Conservation (phyloP, 331 rosid genomes). For the Rosa hybrid region DNA sequence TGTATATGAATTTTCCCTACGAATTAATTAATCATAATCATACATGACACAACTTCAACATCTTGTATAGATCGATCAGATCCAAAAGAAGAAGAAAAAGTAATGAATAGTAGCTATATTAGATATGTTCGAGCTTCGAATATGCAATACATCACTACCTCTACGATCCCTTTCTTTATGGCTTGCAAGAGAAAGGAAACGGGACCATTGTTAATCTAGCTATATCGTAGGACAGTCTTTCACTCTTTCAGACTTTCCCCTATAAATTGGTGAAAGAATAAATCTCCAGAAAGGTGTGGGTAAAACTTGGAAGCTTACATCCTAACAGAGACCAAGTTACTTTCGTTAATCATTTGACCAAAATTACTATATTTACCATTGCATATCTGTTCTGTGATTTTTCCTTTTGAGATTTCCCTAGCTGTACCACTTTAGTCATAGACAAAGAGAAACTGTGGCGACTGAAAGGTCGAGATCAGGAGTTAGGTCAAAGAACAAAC, state of each 20-base stretch:
- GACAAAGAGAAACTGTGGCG: conserved; percentile 13
- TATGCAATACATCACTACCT: neutral
- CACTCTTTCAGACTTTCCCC: neutral
- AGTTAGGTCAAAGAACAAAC: conserved; percentile 26
- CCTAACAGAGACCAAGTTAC: neutral
- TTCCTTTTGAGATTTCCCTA: neutral
- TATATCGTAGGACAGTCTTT: neutral
- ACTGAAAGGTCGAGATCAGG: conserved; percentile 30
- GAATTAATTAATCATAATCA: neutral
- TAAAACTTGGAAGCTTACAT: neutral
- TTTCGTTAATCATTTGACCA: neutral
- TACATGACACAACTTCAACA: neutral
- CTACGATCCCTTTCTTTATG: neutral
- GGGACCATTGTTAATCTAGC: neutral
- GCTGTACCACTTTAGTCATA: neutral
- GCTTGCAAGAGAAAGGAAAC: neutral
- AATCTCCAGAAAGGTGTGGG: neutral
- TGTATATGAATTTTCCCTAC: neutral
- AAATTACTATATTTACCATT: neutral
- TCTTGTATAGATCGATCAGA: neutral
- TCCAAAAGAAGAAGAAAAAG: neutral
- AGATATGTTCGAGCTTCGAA: neutral
- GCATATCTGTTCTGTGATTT: neutral
- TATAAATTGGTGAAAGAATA: neutral
- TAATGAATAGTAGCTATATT: neutral